Conservation (phyloP, 768 basidiomycete genomes). For the Lactarius psammicola region DNA sequence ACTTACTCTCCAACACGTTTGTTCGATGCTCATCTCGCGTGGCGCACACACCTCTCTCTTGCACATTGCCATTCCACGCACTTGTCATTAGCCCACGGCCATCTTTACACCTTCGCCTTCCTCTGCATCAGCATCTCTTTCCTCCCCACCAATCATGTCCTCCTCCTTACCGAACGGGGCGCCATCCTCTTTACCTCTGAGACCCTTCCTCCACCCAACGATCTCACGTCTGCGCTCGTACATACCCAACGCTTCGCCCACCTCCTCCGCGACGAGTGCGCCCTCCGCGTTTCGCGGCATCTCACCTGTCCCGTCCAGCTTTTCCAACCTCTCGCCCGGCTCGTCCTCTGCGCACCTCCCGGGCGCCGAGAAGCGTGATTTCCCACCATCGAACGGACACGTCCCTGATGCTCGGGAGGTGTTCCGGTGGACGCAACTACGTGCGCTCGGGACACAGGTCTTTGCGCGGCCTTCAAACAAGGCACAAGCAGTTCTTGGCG, state of each 20-base stretch:
- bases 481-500: conserved; percentile 59
- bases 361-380: conserved; percentile 27
- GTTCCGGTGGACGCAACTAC: conserved; percentile 75
- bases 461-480: conserved; percentile 56
- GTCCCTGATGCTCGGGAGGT: conserved; percentile 48
- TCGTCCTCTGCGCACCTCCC: conserved; percentile 51
- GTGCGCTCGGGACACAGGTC: conserved; percentile 55
- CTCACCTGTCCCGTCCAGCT: conserved; percentile 61
- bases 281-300: conserved; percentile 42
- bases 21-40: conserved; percentile 32
- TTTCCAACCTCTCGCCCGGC: conserved; percentile 64
- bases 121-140: conserved; percentile 36
- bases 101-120: conserved; percentile 36
- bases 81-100: conserved; percentile 28
- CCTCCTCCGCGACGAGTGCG: conserved; percentile 44
- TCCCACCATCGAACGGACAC: conserved; percentile 29
- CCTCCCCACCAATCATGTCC: conserved; percentile 41
- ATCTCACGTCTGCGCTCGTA: conserved; percentile 78
- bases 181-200: conserved; percentile 33
- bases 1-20: conserved; percentile 27
- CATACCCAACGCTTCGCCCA: conserved; percentile 48
- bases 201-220: conserved; percentile 67
- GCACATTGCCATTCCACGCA: neutral
- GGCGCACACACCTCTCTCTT: conserved; percentile 31
- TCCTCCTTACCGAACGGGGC: conserved; percentile 39